Evolutionary conservation across 2,329 filamentous ascomycete species (phyloP).

Genomic region (Meredithiella fracta): DNA sequence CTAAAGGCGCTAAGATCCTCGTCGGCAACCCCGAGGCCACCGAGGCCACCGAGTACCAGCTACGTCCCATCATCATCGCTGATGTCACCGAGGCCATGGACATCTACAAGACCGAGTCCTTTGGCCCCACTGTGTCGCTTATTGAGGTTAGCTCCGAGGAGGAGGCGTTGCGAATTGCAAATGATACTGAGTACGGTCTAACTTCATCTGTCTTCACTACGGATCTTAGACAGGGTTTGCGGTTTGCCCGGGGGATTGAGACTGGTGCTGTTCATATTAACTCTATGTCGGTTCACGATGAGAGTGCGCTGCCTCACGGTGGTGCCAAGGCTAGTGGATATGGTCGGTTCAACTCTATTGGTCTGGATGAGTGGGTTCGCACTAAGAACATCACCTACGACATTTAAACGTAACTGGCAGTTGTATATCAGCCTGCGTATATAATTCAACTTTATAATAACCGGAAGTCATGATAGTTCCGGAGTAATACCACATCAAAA

Average conservation of each 20-base stretch:
- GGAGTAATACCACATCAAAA: not conserved
- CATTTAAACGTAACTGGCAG: not conserved
- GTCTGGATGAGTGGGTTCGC: constrained; percentile 44
- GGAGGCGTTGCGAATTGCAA: constrained; percentile 56
- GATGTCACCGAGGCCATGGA: constrained; percentile 51
- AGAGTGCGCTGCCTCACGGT: constrained; percentile 46
- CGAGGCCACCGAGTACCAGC: constrained; percentile 22
- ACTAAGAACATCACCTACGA: constrained; percentile 44
- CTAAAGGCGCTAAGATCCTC: constrained; percentile 44
- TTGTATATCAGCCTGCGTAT: not conserved
- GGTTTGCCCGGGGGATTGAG: constrained; percentile 47
- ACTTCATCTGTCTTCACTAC: constrained; percentile 55
- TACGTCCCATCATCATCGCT: constrained; percentile 52
- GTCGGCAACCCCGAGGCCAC: constrained; percentile 23
- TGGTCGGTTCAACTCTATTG: constrained; percentile 42
- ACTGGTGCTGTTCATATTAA: constrained; percentile 54
- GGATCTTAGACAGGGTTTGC: constrained; percentile 42
- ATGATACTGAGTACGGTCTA: constrained; percentile 69
- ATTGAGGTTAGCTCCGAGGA: constrained; percentile 51
- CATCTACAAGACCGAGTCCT: constrained; percentile 58
- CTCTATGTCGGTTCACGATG: constrained; percentile 48
- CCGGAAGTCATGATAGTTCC: constrained; percentile 8
- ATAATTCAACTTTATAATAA: not conserved
- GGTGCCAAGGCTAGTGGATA: constrained; percentile 48
- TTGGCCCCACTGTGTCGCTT: constrained; percentile 58